Evolutionary conservation across 2,329 filamentous ascomycete genomes (phyloP).

Genomic region (Fusarium sp.): DNA sequence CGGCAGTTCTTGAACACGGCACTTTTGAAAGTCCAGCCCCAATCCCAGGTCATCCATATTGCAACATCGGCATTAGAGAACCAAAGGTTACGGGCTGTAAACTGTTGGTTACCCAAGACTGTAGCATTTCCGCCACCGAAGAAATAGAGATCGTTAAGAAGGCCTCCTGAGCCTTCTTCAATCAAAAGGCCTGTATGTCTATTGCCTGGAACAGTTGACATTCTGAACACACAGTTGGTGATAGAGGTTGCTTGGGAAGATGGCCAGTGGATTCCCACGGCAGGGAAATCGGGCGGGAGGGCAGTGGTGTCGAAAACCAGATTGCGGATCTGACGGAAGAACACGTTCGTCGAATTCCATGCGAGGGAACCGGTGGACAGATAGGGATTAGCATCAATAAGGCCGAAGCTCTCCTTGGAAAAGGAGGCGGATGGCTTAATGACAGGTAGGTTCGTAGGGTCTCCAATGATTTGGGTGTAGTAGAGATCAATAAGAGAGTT

Average conservation of each 20-base stretch:
- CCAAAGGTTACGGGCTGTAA: conserved; percentile 76
- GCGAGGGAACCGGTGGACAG: conserved; percentile 55
- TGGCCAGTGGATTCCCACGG: conserved; percentile 75
- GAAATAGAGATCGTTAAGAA: conserved; percentile 78
- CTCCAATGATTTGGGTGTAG: conserved; percentile 83
- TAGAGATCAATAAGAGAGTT: conserved; percentile 80
- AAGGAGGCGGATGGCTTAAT: conserved; percentile 68
- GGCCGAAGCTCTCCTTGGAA: conserved; percentile 54
- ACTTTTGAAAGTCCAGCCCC: conserved; percentile 81
- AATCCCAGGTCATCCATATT: conserved; percentile 80
- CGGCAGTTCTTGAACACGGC: conserved; percentile 72
- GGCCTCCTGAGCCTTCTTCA: conserved; percentile 74
- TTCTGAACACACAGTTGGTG: conserved; percentile 69
- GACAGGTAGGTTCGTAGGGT: conserved; percentile 70
- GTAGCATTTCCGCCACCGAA: conserved; percentile 75
- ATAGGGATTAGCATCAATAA: conserved; percentile 65
- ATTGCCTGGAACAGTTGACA: conserved; percentile 61
- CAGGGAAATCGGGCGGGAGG: conserved; percentile 59
- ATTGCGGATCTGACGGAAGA: conserved; percentile 71
- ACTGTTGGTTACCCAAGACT: conserved; percentile 75
- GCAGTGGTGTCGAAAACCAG: conserved; percentile 68
- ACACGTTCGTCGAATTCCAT: conserved; percentile 70
- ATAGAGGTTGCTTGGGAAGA: conserved; percentile 73
- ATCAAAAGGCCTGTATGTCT: conserved; percentile 71
- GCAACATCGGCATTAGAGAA: conserved; percentile 75